Evolutionary conservation across 495 filamentous ascomycete species (phyloP).

Genomic region (Penicillium bialowiezense): DNA sequence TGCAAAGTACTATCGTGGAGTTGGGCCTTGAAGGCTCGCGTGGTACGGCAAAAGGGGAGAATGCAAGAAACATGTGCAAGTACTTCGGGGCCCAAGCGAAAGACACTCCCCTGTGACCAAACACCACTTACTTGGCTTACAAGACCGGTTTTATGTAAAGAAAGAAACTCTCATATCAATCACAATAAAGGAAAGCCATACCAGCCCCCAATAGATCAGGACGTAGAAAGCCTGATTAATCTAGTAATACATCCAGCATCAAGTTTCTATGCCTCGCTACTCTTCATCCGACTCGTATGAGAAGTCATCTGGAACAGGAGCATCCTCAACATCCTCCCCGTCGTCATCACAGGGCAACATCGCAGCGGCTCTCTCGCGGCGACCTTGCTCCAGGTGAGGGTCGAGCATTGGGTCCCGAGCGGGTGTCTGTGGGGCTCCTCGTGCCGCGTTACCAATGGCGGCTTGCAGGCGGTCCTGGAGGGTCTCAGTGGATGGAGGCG

Average conservation of each 20-base stretch:
- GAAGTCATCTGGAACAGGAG: constrained; percentile 75
- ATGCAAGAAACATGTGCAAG: background rate
- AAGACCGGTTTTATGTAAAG: background rate
- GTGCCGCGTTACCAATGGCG: constrained; percentile 31
- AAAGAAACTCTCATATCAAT: constrained; percentile 12
- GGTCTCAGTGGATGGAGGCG: constrained; percentile 46
- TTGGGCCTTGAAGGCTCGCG: no score
- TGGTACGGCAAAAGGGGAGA: no score
- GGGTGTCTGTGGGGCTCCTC: constrained; percentile 30
- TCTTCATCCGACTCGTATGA: constrained; percentile 75
- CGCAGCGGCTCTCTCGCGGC: constrained; percentile 75
- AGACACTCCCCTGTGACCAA: no score
- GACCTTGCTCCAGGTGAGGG: constrained; percentile 31
- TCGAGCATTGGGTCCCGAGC: constrained; percentile 40
- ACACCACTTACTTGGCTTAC: no score
- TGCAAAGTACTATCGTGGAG: no score
- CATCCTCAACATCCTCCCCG: constrained; percentile 76
- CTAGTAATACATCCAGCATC: constrained; percentile 48
- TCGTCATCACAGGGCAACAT: constrained; percentile 85
- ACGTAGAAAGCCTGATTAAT: constrained; percentile 32
- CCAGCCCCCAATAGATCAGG: constrained; percentile 20
- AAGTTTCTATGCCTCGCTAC: constrained; percentile 30
- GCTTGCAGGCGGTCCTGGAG: constrained; percentile 45
- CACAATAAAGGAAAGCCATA: constrained; percentile 6
- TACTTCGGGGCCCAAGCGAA: no score